Conservation (phyloP, 257 asterid genomes). For the Misopates orontium region DNA sequence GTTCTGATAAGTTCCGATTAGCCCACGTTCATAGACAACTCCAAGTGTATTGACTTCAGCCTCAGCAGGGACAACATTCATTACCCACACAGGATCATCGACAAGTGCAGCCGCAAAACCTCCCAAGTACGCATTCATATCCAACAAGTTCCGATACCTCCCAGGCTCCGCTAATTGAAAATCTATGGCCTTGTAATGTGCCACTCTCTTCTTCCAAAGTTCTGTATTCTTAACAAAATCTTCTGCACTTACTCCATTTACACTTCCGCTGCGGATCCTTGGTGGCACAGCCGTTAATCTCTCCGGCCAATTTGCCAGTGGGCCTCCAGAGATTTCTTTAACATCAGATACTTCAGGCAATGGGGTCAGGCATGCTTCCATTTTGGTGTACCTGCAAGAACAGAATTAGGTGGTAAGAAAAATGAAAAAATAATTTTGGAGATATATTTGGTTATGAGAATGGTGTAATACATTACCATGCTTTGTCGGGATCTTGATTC, state of each 20-base stretch:
- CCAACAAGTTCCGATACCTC: constrained; percentile 82
- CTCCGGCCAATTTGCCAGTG: constrained; percentile 74
- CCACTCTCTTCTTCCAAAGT: constrained; percentile 70
- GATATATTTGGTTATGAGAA: no score
- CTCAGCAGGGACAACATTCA: constrained; percentile 77
- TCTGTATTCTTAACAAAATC: constrained; percentile 45
- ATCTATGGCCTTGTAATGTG: constrained; percentile 69
- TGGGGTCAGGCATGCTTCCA: constrained; percentile 84
- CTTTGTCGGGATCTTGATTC: constrained; percentile 66
- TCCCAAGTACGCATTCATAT: constrained; percentile 84
- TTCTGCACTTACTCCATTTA: constrained; percentile 55
- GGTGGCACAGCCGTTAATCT: constrained; percentile 77
- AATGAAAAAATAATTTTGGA: background rate
- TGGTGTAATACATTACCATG: constrained; percentile 52
- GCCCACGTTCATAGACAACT: constrained; percentile 79
- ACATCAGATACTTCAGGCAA: constrained; percentile 72
- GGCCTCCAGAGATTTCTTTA: constrained; percentile 69
- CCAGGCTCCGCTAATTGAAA: constrained; percentile 75
- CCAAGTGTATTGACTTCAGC: constrained; percentile 64
- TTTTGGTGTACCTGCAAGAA: constrained; percentile 65
- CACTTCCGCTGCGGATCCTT: constrained; percentile 55
- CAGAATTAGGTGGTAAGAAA: background rate
- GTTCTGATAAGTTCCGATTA: constrained; percentile 84
- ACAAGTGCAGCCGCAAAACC: constrained; percentile 92
- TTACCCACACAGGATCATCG: constrained; percentile 84